Conservation (phyloP, 2,329 filamentous ascomycete genomes). For the Coniochaeta prunicola region DNA sequence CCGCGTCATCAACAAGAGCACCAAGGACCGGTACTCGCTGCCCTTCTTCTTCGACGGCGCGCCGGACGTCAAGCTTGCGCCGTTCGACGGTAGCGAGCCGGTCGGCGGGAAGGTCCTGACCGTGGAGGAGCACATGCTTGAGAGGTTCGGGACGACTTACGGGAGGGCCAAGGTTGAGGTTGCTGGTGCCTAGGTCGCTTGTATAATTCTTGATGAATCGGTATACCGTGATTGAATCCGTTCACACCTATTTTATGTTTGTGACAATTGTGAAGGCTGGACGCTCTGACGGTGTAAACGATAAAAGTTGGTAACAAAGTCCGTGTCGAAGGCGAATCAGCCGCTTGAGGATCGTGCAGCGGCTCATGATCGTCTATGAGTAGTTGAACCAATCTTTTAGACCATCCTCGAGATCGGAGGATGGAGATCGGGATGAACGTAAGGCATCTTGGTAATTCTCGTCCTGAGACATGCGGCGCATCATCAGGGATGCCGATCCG, state of each 20-base stretch:
- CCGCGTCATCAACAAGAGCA: slow-evolving; percentile 45
- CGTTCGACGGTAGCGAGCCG: slow-evolving; percentile 22
- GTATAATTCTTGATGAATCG: background rate
- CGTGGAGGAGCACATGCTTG: slow-evolving; percentile 24
- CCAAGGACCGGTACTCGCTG: slow-evolving; percentile 45
- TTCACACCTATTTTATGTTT: too few relatives aligned
- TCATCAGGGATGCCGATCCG: too few relatives aligned
- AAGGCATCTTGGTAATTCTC: too few relatives aligned
- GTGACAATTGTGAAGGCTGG: too few relatives aligned
- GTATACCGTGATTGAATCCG: too few relatives aligned
- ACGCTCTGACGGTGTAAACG: too few relatives aligned
- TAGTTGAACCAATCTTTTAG: background rate
- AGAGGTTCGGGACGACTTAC: slow-evolving; percentile 12
- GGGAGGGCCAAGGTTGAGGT: background rate
- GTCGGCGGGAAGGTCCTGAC: slow-evolving; percentile 16
- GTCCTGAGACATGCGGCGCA: too few relatives aligned
- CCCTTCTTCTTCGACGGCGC: slow-evolving; percentile 51
- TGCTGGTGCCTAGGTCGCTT: background rate
- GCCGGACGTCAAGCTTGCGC: slow-evolving; percentile 28
- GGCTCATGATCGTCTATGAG: background rate
- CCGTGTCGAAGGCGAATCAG: background rate
- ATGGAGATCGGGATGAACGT: too few relatives aligned
- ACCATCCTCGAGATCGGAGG: too few relatives aligned
- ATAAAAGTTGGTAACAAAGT: too few relatives aligned
- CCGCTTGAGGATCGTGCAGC: background rate